Evolutionary conservation across 176 grass and related monocot species (phyloP).

Genomic region (Carex parvula): DNA sequence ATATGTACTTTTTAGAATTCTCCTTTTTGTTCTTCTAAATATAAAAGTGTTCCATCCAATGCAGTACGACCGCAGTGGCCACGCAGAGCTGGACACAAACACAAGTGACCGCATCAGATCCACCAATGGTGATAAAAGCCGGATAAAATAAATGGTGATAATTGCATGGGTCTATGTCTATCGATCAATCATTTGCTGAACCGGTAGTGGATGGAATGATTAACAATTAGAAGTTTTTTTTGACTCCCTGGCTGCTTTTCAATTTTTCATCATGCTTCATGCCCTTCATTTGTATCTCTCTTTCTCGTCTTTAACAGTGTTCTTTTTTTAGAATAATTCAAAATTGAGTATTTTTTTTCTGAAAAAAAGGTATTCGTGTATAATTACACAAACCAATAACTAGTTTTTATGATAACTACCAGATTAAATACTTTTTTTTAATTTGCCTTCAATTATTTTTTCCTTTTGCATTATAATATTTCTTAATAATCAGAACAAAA

Average conservation of each 20-base stretch:
- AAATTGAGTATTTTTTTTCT: too few species aligned
- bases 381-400: too few species aligned
- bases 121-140: too few species aligned
- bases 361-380: too few species aligned
- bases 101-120: too few species aligned
- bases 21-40: too few species aligned
- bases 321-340: background rate
- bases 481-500: too few species aligned
- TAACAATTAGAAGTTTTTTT: constrained; percentile 6
- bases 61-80: too few species aligned
- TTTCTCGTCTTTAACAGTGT: background rate
- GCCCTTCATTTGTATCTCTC: background rate
- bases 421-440: too few species aligned
- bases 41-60: too few species aligned
- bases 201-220: constrained; percentile 12
- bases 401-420: too few species aligned
- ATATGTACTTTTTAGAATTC: background rate
- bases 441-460: background rate
- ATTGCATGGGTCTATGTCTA: background rate
- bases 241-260: background rate
- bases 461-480: background rate
- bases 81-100: too few species aligned
- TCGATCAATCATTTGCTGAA: background rate
- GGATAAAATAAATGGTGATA: background rate
- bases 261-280: background rate